These are phyloP conservation scores for Eucalyptus grandis DNA, from an alignment of 345 rosid species.

Conservation along the genomic window DNA sequence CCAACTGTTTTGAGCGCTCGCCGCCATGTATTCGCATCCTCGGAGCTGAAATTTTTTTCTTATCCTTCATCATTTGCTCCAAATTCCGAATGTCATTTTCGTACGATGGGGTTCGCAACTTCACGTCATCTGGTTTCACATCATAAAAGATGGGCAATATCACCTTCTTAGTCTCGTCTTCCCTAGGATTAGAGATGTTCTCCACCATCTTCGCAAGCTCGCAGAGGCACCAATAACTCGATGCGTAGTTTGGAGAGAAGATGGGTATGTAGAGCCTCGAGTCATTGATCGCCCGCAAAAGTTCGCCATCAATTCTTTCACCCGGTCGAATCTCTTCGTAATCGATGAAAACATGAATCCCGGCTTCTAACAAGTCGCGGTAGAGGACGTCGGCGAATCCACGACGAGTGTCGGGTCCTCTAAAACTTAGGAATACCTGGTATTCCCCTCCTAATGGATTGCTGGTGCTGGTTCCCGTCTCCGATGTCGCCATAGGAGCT, in stretches of 20 bases:
- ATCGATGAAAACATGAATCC: neutral
- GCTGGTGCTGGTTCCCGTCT: neutral
- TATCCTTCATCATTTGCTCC: neutral
- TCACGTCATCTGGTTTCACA: rapidly evolving
- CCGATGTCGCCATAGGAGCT: rapidly evolving
- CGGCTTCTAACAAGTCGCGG: rapidly evolving
- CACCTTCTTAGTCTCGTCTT: neutral
- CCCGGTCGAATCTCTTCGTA: rapidly evolving
- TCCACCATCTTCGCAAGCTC: neutral
- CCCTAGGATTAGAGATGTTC: neutral
- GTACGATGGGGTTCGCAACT: rapidly evolving
- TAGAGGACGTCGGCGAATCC: rapidly evolving
- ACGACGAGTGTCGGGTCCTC: neutral
- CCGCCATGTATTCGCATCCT: neutral
- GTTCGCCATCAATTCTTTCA: rapidly evolving
- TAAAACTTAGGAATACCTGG: rapidly evolving
- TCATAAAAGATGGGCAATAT: neutral
- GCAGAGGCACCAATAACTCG: rapidly evolving
- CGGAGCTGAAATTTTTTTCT: neutral
- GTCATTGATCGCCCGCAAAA: neutral
- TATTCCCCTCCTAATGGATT: neutral
- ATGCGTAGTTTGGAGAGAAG: rapidly evolving
- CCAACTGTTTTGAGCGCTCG: neutral
- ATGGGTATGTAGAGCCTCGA: neutral
- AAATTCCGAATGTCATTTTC: rapidly evolving